phyloP scores from a whole-genome alignment of 164 flowering plant species.

The Umbilicus rupestris region DNA sequence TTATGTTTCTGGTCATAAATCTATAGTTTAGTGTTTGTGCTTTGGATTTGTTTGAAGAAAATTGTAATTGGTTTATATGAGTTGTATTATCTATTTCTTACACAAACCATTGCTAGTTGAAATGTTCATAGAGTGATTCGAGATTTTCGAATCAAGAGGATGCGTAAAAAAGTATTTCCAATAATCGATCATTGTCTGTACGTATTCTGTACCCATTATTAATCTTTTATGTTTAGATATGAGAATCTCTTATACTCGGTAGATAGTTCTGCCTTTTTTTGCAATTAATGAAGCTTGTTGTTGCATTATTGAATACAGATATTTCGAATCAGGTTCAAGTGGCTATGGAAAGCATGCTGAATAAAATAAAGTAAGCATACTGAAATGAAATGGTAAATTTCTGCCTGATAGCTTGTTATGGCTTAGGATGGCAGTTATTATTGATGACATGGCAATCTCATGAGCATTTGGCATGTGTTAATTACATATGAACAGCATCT shows the following conservation, averaged over 20 bases:
- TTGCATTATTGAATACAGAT: slow-evolving; percentile 29
- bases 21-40: too few relatives aligned
- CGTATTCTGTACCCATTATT: too few relatives aligned
- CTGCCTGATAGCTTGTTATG: neutral
- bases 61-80: neutral
- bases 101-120: too few relatives aligned
- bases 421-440: neutral
- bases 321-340: slow-evolving; percentile 48
- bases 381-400: neutral
- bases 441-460: neutral
- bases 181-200: neutral
- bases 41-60: neutral
- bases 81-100: too few relatives aligned
- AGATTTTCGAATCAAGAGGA: neutral
- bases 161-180: neutral
- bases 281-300: neutral
- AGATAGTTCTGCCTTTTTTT: neutral
- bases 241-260: neutral
- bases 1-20: too few relatives aligned
- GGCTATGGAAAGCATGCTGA: slow-evolving; percentile 64
- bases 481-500: neutral
- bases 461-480: neutral
- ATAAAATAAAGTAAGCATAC: slow-evolving; percentile 44
- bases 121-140: neutral
- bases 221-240: neutral